Conservation (phyloP, 495 filamentous ascomycete genomes). For the Hypoxylon intermedium region DNA sequence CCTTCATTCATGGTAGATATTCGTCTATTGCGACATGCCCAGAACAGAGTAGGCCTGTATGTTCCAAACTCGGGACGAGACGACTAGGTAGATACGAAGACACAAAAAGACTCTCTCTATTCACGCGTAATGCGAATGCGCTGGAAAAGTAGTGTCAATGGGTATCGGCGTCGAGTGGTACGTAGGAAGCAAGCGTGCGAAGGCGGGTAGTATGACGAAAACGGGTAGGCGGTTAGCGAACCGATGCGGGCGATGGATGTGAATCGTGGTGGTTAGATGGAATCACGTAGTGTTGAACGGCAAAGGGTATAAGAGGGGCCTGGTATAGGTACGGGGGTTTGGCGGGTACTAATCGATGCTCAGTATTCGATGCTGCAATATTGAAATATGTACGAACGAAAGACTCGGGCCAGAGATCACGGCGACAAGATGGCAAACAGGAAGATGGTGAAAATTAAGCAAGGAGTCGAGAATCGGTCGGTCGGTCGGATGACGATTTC, state of each 20-base stretch:
- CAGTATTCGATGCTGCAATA: constrained; percentile 12
- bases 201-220: constrained; percentile 5
- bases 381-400: neutral
- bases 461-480: no score
- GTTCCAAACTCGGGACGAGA: neutral
- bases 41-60: constrained; percentile 1
- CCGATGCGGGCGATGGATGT: constrained; percentile 22
- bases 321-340: constrained; percentile 14
- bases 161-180: neutral
- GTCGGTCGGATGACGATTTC: no score
- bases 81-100: neutral
- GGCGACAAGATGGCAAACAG: no score
- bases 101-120: neutral
- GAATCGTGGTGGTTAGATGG: no score
- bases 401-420: no score
- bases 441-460: no score
- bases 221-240: constrained; percentile 7
- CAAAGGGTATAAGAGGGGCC: constrained; percentile 33
- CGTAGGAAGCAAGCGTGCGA: neutral
- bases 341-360: constrained; percentile 8
- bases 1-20: constrained; percentile 40
- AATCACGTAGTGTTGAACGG: constrained; percentile 1
- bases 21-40: constrained; percentile 28
- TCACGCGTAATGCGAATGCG: neutral
- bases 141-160: no score